These are phyloP conservation scores for Aspergillus eucalypticola DNA, from an alignment of 2,329 filamentous ascomycete species.

Conservation along the genomic window DNA sequence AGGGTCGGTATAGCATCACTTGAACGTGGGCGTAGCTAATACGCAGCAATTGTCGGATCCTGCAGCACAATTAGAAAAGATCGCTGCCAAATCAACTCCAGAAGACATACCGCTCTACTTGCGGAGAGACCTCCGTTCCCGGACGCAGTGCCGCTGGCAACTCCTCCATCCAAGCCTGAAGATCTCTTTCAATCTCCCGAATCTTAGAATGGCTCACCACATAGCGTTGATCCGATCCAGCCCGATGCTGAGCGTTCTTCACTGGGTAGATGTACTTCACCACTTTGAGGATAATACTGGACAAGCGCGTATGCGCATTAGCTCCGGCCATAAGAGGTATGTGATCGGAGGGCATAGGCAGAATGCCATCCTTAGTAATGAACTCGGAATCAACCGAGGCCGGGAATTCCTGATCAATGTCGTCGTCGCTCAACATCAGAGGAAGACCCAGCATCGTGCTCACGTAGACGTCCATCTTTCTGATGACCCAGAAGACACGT, in stretches of 20 bases:
- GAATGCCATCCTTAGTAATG: slow-evolving; percentile 48
- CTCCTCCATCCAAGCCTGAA: slow-evolving; percentile 64
- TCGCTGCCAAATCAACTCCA: slow-evolving; percentile 2
- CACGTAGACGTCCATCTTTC: slow-evolving; percentile 54
- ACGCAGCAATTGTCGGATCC: slow-evolving; percentile 61
- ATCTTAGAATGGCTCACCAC: slow-evolving; percentile 65
- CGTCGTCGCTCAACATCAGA: slow-evolving; percentile 51
- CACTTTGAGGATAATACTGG: slow-evolving; percentile 61
- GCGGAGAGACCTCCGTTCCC: slow-evolving; percentile 71
- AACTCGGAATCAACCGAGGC: slow-evolving; percentile 49
- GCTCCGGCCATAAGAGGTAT: slow-evolving; percentile 61
- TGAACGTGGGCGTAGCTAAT: slow-evolving; percentile 66
- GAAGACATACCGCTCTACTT: slow-evolving; percentile 70
- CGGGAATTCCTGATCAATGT: slow-evolving; percentile 53
- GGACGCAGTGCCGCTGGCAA: slow-evolving; percentile 77
- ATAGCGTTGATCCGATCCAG: slow-evolving; percentile 56
- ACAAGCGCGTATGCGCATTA: slow-evolving; percentile 61
- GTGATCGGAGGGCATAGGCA: slow-evolving; percentile 56
- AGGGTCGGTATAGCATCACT: slow-evolving; percentile 65
- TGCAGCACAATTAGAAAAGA: slow-evolving; percentile 25
- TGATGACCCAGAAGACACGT: slow-evolving; percentile 58
- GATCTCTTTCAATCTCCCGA: slow-evolving; percentile 63
- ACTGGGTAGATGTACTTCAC: slow-evolving; percentile 66
- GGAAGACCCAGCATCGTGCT: slow-evolving; percentile 52
- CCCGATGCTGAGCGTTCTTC: slow-evolving; percentile 49